These are phyloP conservation scores for Larix kaempferi DNA, from an alignment of 75 land plant genomes.

Conservation along the genomic window DNA sequence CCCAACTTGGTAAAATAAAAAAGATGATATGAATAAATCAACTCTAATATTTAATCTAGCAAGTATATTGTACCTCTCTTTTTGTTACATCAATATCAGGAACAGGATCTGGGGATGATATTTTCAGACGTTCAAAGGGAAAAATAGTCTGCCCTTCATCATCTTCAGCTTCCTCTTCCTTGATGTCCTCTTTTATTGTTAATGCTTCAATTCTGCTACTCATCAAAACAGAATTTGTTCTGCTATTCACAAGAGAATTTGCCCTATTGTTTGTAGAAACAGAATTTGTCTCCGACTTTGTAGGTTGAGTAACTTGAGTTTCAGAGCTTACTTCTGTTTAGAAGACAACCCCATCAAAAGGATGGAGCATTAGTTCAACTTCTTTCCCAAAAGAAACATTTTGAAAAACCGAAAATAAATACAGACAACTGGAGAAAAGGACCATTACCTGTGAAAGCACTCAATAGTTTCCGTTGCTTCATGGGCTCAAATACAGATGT, in stretches of 20 bases:
- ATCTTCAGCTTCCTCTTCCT: slow-evolving; percentile 67
- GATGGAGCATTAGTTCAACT: neutral
- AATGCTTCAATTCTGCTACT: slow-evolving; percentile 40
- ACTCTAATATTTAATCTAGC: neutral
- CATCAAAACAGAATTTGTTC: slow-evolving; percentile 18
- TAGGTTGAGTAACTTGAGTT: slow-evolving; percentile 13
- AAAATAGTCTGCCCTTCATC: slow-evolving; percentile 50
- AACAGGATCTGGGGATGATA: slow-evolving; percentile 52
- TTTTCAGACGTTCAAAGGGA: slow-evolving; percentile 75
- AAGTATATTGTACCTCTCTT: slow-evolving; percentile 59
- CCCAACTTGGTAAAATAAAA: neutral
- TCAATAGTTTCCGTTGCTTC: slow-evolving; percentile 22
- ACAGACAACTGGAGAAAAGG: neutral
- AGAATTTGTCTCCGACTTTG: slow-evolving; percentile 18
- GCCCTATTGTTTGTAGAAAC: neutral
- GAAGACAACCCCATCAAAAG: neutral
- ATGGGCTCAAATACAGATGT: slow-evolving; percentile 50
- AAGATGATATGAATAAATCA: neutral
- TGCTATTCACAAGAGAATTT: slow-evolving; percentile 19
- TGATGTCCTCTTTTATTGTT: slow-evolving; percentile 51
- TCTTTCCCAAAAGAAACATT: neutral
- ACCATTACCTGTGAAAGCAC: neutral
- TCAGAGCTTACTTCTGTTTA: slow-evolving; percentile 22
- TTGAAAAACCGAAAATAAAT: neutral
- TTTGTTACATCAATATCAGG: slow-evolving; percentile 74